Base-by-base conservation (phyloP, 23 red algal species). In the Gracilaria domingensis region DNA sequence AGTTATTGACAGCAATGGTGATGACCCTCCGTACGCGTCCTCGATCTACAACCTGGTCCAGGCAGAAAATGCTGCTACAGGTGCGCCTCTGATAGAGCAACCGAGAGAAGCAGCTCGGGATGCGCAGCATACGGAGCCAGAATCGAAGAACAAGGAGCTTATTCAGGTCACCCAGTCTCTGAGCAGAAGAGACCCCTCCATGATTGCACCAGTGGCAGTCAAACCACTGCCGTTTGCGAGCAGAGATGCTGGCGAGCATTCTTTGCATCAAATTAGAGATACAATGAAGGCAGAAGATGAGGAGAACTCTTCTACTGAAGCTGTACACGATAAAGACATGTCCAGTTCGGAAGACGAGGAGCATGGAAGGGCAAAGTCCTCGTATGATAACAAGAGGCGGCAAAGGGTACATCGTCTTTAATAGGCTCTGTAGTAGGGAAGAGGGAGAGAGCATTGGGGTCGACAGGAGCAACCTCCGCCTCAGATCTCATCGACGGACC, bases 401-500 rank as follows among this genome's bases (percentile, higher is more conserved):
- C 67, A 23, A 42, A 42, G 35, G 67, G 67, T 23, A 73, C 33
- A 6, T 17, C 33, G 4, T 73, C 67, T 35, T 44, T 73, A n/a
- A 4, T 73, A 24, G 38, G 67, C 38, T 73, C 67, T 18, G 67
- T 73, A 2, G 67, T 73, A 5, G 67, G 67, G 35, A 73, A 73
- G 20, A 73, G 36, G 34, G 67, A 73, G 28, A 9, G 67, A 16
- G 59, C 59, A 29, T 44, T 73, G 2, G 12, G 67, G 67, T 73
- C 67, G 42, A n/a, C 67, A 23, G 67, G 67, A 44, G 67, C 8
- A 24, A 23, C 33, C 3, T 40, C 44, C 38, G 67, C 67, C 34
- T 73, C 67, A 44, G 67, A 73, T 40, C 8, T 73, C 4, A 42
- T 73, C 35, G 67, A 73, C 35, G 67, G 35, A 73, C 67, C 67